phyloP scores from a whole-genome alignment of 768 basidiomycete genomes.

The Lentinula boryana region DNA sequence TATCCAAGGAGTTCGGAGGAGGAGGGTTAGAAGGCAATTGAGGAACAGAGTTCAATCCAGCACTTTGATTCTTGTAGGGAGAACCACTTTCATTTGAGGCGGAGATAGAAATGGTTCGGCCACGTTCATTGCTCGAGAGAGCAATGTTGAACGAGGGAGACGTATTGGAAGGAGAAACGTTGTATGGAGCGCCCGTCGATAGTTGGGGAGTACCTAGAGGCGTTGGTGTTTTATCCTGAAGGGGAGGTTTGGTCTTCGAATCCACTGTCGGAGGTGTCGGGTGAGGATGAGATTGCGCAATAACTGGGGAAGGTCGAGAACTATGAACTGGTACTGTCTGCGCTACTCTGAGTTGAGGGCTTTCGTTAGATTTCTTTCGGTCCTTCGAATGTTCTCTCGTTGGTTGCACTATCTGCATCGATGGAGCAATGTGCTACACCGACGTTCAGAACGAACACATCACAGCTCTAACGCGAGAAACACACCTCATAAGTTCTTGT shows the following conservation, averaged over 20 bases:
- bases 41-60: neutral
- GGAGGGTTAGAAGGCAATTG: neutral
- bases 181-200: neutral
- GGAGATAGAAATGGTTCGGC: conserved; percentile 3
- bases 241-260: neutral
- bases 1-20: neutral
- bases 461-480: neutral
- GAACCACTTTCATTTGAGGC: conserved; percentile 5
- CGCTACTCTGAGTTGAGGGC: neutral
- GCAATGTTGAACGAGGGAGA: conserved; percentile 7
- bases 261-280: neutral
- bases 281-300: neutral
- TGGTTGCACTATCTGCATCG: neutral
- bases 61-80: neutral
- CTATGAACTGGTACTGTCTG: neutral
- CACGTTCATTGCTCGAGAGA: conserved; percentile 1
- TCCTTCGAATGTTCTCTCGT: neutral
- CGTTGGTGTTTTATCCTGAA: neutral
- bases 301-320: neutral
- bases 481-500: neutral
- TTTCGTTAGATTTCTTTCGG: neutral
- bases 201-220: neutral
- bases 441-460: neutral
- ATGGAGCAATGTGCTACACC: neutral
- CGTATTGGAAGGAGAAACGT: neutral